Evolutionary conservation across 2,329 filamentous ascomycete genomes (phyloP).

Genomic region (Microcyclospora pomicola): DNA sequence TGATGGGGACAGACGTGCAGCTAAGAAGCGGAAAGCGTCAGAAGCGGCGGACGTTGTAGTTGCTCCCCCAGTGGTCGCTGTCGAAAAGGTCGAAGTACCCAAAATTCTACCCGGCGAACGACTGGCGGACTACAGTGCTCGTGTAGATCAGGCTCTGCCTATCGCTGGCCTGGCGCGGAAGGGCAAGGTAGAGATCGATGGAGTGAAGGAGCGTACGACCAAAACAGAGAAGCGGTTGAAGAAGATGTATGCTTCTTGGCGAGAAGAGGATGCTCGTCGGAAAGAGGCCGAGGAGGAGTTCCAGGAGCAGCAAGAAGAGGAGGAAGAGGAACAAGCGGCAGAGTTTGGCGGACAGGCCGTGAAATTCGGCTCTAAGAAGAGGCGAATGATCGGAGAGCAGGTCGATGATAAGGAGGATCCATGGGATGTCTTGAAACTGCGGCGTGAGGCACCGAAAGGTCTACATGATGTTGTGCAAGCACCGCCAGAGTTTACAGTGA

Average conservation of each 20-base stretch:
- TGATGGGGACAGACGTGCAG: slow-evolving; percentile 43
- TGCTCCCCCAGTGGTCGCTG: slow-evolving; percentile 2
- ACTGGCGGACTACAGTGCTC: slow-evolving; percentile 63
- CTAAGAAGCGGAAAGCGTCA: slow-evolving; percentile 31
- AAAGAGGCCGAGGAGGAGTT: slow-evolving; percentile 64
- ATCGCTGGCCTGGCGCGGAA: slow-evolving; percentile 50
- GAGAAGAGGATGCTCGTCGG: slow-evolving; percentile 66
- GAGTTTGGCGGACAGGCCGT: slow-evolving; percentile 49
- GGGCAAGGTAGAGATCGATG: slow-evolving; percentile 48
- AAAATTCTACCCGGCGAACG: slow-evolving; percentile 75
- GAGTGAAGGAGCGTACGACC: slow-evolving; percentile 56
- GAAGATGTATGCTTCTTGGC: slow-evolving; percentile 45
- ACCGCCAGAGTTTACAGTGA: slow-evolving; percentile 55
- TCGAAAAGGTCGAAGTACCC: slow-evolving; percentile 29
- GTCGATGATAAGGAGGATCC: slow-evolving; percentile 51
- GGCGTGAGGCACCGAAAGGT: slow-evolving; percentile 41
- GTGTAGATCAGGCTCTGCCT: slow-evolving; percentile 75
- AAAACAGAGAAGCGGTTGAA: slow-evolving; percentile 71
- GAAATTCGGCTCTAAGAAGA: slow-evolving; percentile 36
- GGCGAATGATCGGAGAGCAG: slow-evolving; percentile 31
- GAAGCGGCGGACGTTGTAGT: slow-evolving; percentile 1
- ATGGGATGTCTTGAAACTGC: slow-evolving; percentile 60
- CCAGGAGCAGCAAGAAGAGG: slow-evolving; percentile 48
- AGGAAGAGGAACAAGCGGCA: slow-evolving; percentile 48
- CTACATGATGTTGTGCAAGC: slow-evolving; percentile 52